These are phyloP conservation scores for Xylaria scruposa DNA, from an alignment of 495 filamentous ascomycete species.

Conservation along the genomic window DNA sequence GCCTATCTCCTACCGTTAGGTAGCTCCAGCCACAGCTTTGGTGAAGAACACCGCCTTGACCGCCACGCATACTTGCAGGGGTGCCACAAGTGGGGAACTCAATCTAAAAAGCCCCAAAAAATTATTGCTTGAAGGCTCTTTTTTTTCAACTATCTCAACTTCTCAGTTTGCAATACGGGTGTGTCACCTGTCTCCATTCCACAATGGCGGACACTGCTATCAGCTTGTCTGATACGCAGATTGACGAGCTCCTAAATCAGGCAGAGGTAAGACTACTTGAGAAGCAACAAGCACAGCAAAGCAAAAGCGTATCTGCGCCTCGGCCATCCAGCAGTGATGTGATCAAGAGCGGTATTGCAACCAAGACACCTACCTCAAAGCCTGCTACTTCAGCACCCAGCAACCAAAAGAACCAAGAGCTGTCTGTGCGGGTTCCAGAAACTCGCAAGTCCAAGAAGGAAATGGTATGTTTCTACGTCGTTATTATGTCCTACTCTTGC, in stretches of 20 bases:
- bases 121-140: slow-evolving; percentile 24
- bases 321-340: slow-evolving; percentile 2
- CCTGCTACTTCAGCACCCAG: slow-evolving; percentile 17
- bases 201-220: slow-evolving; percentile 32
- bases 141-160: slow-evolving; percentile 11
- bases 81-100: slow-evolving; percentile 13
- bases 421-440: slow-evolving; percentile 52
- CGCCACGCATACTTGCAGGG: background rate
- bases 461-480: slow-evolving; percentile 46
- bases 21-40: background rate
- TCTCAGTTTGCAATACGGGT: slow-evolving; percentile 37
- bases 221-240: slow-evolving; percentile 39
- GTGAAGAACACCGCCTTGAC: background rate
- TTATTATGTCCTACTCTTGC: slow-evolving; percentile 4
- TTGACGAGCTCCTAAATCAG: slow-evolving; percentile 39
- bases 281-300: slow-evolving; percentile 33
- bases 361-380: slow-evolving; percentile 21
- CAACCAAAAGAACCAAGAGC: slow-evolving; percentile 38
- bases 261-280: slow-evolving; percentile 39
- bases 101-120: slow-evolving; percentile 8
- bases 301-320: slow-evolving; percentile 23
- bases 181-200: slow-evolving; percentile 73
- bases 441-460: slow-evolving; percentile 41
- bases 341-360: slow-evolving; percentile 25
- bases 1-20: too few relatives aligned